Evolutionary conservation across 495 filamentous ascomycete species (phyloP).

Genomic region (Pseudomonodictys pantanalensis): DNA sequence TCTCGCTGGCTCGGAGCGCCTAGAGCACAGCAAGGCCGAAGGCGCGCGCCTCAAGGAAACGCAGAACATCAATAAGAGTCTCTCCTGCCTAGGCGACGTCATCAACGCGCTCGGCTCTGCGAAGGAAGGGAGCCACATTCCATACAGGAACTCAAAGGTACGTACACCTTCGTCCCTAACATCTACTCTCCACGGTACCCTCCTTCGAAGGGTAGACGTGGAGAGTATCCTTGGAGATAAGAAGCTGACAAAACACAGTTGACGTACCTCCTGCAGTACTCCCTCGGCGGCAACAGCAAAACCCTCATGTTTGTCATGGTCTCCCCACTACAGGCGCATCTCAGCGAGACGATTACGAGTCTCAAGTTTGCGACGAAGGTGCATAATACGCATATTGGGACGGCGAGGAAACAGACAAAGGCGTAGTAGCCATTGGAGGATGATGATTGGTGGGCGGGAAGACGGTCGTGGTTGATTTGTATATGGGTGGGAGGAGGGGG

Average conservation of each 20-base stretch:
- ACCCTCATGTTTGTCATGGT: constrained; percentile 99
- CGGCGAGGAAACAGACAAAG: constrained; percentile 73
- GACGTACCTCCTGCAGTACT: constrained; percentile 93
- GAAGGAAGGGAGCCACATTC: constrained; percentile 80
- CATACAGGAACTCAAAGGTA: constrained; percentile 94
- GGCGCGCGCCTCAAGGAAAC: constrained; percentile 90
- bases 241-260: constrained; percentile 51
- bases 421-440: too few relatives aligned
- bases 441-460: too few relatives aligned
- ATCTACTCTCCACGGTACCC: too few relatives aligned
- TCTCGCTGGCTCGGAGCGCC: constrained; percentile 85
- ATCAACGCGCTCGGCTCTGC: constrained; percentile 86
- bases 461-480: too few relatives aligned
- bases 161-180: constrained; percentile 15
- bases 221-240: neutral
- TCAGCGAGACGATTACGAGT: constrained; percentile 90
- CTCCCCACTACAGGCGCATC: constrained; percentile 84
- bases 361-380: constrained; percentile 96
- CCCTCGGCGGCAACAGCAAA: constrained; percentile 90
- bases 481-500: too few relatives aligned
- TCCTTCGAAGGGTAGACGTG: too few relatives aligned
- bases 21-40: constrained; percentile 78
- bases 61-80: constrained; percentile 92
- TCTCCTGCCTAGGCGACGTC: constrained; percentile 91
- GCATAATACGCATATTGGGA: constrained; percentile 86